phyloP scores from a whole-genome alignment of 345 rosid species.

The Heritiera fomes region DNA sequence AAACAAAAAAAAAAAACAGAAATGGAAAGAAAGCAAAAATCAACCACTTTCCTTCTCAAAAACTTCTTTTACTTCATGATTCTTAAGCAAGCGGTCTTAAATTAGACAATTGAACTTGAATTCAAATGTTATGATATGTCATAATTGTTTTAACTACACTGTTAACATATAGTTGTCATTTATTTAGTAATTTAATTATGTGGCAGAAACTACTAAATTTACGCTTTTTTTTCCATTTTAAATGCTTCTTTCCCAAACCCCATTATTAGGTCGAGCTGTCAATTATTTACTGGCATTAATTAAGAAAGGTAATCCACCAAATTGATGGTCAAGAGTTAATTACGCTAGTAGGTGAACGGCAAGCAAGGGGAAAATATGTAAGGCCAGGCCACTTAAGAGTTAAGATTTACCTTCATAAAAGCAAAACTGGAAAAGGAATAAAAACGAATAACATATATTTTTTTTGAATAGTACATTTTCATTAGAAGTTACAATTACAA shows the following conservation, averaged over 20 bases:
- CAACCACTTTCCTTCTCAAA: too few species aligned
- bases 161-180: too few species aligned
- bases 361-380: not conserved
- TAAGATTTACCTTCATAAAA: not conserved
- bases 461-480: too few species aligned
- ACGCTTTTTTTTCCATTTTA: not conserved
- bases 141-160: too few species aligned
- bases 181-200: not conserved
- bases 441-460: not conserved
- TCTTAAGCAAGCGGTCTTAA: too few species aligned
- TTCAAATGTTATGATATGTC: too few species aligned
- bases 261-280: not conserved
- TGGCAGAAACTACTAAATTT: not conserved
- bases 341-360: not conserved
- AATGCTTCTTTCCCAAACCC: not conserved
- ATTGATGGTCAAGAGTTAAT: not conserved
- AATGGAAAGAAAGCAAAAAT: not conserved
- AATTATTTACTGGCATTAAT: not conserved
- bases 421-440: not conserved
- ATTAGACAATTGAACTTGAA: too few species aligned
- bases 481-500: too few species aligned
- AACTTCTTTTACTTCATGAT: too few species aligned
- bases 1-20: not conserved
- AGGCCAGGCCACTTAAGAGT: not conserved
- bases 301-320: slow-evolving; percentile 5